phyloP scores from a whole-genome alignment of 164 flowering plant genomes.

The Kalanchoe fedtschenkoi region DNA sequence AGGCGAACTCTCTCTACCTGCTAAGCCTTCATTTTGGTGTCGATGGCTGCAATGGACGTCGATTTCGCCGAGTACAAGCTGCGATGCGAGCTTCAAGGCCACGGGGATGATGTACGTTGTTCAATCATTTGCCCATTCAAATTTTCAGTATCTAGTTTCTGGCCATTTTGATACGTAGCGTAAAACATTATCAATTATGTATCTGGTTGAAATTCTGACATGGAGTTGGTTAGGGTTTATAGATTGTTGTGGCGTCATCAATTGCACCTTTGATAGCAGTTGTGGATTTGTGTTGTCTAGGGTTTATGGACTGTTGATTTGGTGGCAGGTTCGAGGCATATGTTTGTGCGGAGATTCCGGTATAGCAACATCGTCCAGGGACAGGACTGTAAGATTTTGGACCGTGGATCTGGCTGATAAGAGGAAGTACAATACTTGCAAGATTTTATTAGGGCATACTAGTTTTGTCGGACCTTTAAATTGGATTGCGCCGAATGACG shows the following conservation, averaged over 20 bases:
- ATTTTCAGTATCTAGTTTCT: neutral
- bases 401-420: conserved; percentile 29
- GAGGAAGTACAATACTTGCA: conserved; percentile 31
- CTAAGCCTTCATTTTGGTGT: neutral
- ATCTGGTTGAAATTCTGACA: neutral
- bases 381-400: conserved; percentile 78
- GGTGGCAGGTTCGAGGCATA: conserved; percentile 70
- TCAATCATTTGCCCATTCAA: neutral
- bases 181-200: neutral
- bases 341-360: conserved; percentile 67
- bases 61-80: conserved; percentile 34
- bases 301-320: neutral
- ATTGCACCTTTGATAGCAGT: too few relatives aligned
- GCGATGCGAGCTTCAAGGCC: conserved; percentile 54
- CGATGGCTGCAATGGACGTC: conserved; percentile 30
- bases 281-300: neutral
- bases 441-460: conserved; percentile 68
- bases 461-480: conserved; percentile 91
- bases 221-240: neutral
- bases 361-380: conserved; percentile 88
- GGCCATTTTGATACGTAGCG: neutral
- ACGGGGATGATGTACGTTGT: conserved; percentile 52
- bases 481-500: conserved; percentile 66
- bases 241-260: too few relatives aligned
- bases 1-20: neutral